phyloP scores from a whole-genome alignment of 129 eudicot species.

The Silybum marianum region DNA sequence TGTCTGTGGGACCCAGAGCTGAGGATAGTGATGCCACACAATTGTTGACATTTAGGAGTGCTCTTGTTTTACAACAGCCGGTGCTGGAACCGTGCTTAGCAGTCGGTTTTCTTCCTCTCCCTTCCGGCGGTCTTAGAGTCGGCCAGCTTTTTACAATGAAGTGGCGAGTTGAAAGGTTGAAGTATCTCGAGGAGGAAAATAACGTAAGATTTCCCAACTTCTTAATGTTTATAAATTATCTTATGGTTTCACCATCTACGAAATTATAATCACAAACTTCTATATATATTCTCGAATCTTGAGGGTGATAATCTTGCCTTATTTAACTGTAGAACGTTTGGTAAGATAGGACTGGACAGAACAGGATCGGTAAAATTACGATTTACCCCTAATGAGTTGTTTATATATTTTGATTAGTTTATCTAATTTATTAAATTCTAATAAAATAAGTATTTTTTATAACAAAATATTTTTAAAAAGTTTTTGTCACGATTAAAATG shows the following conservation, averaged over 20 bases:
- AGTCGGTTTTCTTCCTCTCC: constrained; percentile 96
- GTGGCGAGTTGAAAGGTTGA: constrained; percentile 96
- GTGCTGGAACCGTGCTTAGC: constrained; percentile 95
- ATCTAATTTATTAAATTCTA: too few relatives aligned
- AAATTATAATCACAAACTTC: constrained; percentile 2
- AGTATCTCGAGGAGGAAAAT: constrained; percentile 52
- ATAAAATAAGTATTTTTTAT: too few relatives aligned
- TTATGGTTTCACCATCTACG: not conserved
- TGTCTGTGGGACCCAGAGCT: constrained; percentile 39
- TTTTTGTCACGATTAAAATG: too few relatives aligned
- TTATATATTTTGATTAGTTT: too few relatives aligned
- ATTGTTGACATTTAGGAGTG: constrained; percentile 70
- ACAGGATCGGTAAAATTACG: too few relatives aligned
- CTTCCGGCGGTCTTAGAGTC: constrained; percentile 80
- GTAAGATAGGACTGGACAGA: not conserved
- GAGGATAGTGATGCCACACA: constrained; percentile 38
- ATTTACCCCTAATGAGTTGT: too few relatives aligned
- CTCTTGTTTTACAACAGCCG: constrained; percentile 78
- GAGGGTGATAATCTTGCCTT: not conserved
- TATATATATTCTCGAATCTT: not conserved
- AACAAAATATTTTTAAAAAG: too few relatives aligned
- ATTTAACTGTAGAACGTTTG: not conserved
- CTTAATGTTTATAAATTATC: not conserved
- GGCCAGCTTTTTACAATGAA: constrained; percentile 91
- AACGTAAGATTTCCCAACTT: constrained; percentile 43